Base-by-base conservation (phyloP, 176 grass and related monocot species). In the Musa itinerans region DNA sequence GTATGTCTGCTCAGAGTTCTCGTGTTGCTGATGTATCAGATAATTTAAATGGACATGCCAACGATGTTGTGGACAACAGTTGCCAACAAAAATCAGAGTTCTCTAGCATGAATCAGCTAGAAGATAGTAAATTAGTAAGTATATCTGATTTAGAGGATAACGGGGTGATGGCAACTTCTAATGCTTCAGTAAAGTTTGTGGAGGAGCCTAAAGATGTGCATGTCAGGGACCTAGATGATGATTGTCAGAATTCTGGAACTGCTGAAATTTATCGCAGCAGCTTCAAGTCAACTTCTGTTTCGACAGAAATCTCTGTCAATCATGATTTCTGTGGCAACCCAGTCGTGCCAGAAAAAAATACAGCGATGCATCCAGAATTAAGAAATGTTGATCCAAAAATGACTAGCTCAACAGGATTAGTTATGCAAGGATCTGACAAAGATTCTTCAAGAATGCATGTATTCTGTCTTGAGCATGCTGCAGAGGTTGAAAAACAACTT, bases 391-490 rank as follows among this genome's bases (percentile, higher is more conserved):
- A 50, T 53, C 25, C 73, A 56, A 74, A 15, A 54, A 24, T 76
- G 48, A 65, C 80, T 8, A 79, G 63, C 11, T 87, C 81, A 69
- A 71, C 50, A 69, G 34, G 34, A 43, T 43, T 55, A 0, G 51
- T 71, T 16, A 50, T 89, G 75, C 26, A n/a, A 59, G 76, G 83
- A 58, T 83, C 80, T 80, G 90, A 93, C 61, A 93, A 91, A 75
- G 90, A 98, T 93, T 93, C 90, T 68, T 90, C 90, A 50, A 87
- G 94, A 79, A 87, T 98, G 94, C 94, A 98, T 89, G 86, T 87
- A 63, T 98, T 98, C 72, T 98, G 94, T 82, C 94, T 98, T 78
- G 80, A 98, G 56, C 94, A 98, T 78, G 94, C 94, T 74, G 80
- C 86, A n/a, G 94, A 91, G 77, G 94, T 93, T 78, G 82, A 89